Conservation (phyloP, 2,329 filamentous ascomycete genomes). For the Calycina herbarum region DNA sequence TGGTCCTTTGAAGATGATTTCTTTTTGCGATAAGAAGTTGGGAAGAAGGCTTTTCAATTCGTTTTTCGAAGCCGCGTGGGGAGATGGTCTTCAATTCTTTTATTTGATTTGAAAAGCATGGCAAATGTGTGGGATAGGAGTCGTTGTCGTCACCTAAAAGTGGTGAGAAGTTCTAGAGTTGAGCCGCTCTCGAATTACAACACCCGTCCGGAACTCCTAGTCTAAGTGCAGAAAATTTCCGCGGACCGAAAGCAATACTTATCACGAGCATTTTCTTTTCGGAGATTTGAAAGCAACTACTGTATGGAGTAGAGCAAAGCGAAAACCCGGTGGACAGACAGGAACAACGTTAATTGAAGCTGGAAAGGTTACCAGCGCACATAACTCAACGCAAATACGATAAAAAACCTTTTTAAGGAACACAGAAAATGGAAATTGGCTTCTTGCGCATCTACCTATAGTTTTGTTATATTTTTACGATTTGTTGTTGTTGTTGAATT, state of each 20-base stretch:
- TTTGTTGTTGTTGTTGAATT: no score
- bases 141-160: neutral
- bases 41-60: no score
- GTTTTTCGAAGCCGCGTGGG: neutral
- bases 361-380: no score
- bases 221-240: neutral
- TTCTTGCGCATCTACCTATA: no score
- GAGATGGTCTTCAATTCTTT: neutral
- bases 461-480: no score
- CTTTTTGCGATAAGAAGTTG: neutral
- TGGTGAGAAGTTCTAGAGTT: neutral
- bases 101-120: neutral
- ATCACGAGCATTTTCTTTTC: neutral
- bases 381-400: no score
- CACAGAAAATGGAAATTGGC: no score
- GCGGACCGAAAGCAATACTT: neutral
- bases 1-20: neutral
- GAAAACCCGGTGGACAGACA: no score
- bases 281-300: neutral
- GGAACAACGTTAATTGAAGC: no score
- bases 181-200: neutral
- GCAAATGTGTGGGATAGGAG: neutral
- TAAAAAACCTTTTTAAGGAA: neutral
- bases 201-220: neutral
- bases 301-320: no score